Conservation (phyloP, 2,329 filamentous ascomycete species). For the Trichocomaceae sp. region DNA sequence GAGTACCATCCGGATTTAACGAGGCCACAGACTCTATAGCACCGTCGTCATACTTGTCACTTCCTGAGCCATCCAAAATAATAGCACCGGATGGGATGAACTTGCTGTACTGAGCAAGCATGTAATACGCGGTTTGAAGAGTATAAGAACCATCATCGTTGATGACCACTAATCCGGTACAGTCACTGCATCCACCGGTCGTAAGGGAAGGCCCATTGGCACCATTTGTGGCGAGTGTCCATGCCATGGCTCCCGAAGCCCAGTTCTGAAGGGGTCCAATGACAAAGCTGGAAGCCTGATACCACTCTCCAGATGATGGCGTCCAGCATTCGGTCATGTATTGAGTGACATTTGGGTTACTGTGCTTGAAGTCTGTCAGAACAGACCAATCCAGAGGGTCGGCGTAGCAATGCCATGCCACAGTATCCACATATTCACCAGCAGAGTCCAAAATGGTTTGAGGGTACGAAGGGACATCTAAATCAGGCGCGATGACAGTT, state of each 20-base stretch:
- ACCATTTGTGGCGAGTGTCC: constrained; percentile 4
- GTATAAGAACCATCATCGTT: constrained; percentile 8
- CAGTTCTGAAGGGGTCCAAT: constrained; percentile 9
- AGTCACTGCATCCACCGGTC: constrained; percentile 2
- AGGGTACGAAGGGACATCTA: constrained; percentile 3
- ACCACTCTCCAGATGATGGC: not conserved
- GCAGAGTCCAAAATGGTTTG: constrained; percentile 4
- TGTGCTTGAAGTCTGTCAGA: constrained; percentile 7
- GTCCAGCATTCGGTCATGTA: constrained; percentile 12
- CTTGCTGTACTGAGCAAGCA: constrained; percentile 9
- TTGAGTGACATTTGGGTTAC: constrained; percentile 3
- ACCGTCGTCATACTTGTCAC: not conserved
- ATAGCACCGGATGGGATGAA: constrained; percentile 4
- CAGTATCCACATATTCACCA: constrained; percentile 7
- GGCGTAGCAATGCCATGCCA: constrained; percentile 10
- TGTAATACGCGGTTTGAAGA: constrained; percentile 4
- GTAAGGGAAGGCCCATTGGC: constrained; percentile 4
- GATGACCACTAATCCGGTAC: constrained; percentile 3
- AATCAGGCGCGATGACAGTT: not conserved
- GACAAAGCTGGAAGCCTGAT: constrained; percentile 3
- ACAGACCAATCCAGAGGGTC: not conserved
- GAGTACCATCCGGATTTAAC: constrained; percentile 9
- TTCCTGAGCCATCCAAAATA: constrained; percentile 1
- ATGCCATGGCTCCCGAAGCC: constrained; percentile 9
- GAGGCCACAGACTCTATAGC: constrained; percentile 10